Conservation (phyloP, 805 yeast species). For the Lipomyces japonicus region DNA sequence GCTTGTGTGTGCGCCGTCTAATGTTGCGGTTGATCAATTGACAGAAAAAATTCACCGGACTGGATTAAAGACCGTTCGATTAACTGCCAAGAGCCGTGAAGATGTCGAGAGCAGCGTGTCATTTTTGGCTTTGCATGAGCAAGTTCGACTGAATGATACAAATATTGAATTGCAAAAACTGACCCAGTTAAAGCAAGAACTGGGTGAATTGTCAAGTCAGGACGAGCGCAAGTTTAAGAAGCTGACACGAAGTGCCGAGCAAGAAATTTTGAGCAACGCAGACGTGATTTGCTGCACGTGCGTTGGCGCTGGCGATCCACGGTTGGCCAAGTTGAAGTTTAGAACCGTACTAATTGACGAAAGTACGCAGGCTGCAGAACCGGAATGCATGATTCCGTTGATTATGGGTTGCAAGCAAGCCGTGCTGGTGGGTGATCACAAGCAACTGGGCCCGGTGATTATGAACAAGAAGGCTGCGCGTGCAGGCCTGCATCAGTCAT, state of each 20-base stretch:
- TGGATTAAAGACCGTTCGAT: constrained; percentile 73
- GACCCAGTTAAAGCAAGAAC: constrained; percentile 53
- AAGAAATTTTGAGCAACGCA: constrained; percentile 48
- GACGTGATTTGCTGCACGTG: constrained; percentile 89
- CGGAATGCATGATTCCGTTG: constrained; percentile 84
- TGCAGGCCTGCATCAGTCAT: constrained; percentile 81
- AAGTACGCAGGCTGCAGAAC: constrained; percentile 91
- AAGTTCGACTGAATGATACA: constrained; percentile 46
- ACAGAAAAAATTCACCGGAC: constrained; percentile 66
- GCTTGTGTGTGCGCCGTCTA: constrained; percentile 91
- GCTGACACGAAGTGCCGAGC: constrained; percentile 49
- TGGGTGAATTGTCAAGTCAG: constrained; percentile 60
- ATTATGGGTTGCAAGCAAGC: constrained; percentile 88
- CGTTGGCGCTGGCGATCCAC: constrained; percentile 81
- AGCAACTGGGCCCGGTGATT: constrained; percentile 91
- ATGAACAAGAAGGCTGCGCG: constrained; percentile 73
- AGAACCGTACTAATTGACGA: constrained; percentile 85
- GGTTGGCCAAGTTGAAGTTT: constrained; percentile 56
- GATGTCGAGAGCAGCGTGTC: constrained; percentile 66
- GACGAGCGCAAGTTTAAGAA: constrained; percentile 50
- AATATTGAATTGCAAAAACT: constrained; percentile 52
- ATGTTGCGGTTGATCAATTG: constrained; percentile 90
- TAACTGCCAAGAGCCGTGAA: constrained; percentile 74
- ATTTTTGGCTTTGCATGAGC: constrained; percentile 54
- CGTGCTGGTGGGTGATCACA: constrained; percentile 90